Base-by-base conservation (phyloP, 2,329 filamentous ascomycete genomes). In the Calonectria crousiana region DNA sequence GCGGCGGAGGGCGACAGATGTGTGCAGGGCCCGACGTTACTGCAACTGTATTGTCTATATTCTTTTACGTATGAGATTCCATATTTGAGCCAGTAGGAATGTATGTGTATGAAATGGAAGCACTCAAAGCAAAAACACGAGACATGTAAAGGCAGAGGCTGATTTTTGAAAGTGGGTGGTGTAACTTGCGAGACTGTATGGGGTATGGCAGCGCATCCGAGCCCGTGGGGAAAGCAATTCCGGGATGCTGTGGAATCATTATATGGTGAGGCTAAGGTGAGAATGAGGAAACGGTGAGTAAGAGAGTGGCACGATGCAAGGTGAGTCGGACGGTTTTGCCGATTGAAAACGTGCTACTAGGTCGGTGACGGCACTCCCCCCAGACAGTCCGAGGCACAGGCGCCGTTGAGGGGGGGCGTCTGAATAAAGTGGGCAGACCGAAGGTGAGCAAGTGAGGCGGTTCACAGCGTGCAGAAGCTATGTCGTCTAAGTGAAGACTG, bases 361-460 rank as follows among this genome's bases (percentile, higher is more conserved):
- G 20, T 28, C 20, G 32, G 14, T 51, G 23, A 30, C 51, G 74
- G 67, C 66, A 71, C 26, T 51, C 51, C 10, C 60, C 16, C 26
- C 26, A 44, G 41, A 44, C 47, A 18, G 32, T 38, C 36, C 32
- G n/a, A 38, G 30, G 20, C 30, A 16, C 44, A 49, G 65, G 23
- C 44, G 41, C 58, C n/a, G 36, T 41, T 38, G 3, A 13, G 70
- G 66, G 36, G 70, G 66, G 44, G 44, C 20, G 44, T 47, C 66
- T 51, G 56, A 26, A 41, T 38, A 67, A 36, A 73, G 69, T 76
- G 72, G 69, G 65, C 64, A 80, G 77, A 77, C 77, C 73, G 77
- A 80, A 71, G 74, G 74, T 77, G 67, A 73, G 67, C 34, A 71
- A 26, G 71, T 78, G 71, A 77, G 53, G 74, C 69, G 68, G 53